Base-by-base conservation (phyloP, 1,284 basidiomycete species). In the Cryptococcus floricola region DNA sequence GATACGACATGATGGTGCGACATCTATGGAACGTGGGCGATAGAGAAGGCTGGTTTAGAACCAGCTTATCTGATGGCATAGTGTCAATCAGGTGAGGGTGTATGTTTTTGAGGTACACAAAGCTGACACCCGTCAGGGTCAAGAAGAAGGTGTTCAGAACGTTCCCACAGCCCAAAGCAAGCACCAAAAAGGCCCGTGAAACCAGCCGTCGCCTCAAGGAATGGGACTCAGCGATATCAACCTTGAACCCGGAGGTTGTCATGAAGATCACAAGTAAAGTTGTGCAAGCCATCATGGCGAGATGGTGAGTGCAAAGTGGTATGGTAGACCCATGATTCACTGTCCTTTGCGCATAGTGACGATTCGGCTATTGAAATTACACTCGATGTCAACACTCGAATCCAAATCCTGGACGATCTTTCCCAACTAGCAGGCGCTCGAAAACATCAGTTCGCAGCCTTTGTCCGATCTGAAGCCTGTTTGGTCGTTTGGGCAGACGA, bases 231-330 rank as follows among this genome's bases (percentile, higher is more conserved):
- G 87, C 87, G 7, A 80, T 91, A 10, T 80, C 83, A 8, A 75
- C 78, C 31, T 79, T 91, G 52, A 91, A 91, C 66, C 87, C 87
- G 14, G 84, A 88, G 48, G 86, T 89, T 44, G 88, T 88, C 4
- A 85, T 90, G 67, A 89, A 89, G 75, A 78, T 88, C 45, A 83
- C 87, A 39, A 87, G 84, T 63, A 87, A 87, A 37, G 86, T 88
- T n/a, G 85, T 89, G 18, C 85, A 89, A 66, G 87, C 87, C 39
- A 87, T 88, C 39, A 80, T 88, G 60, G 75, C 81, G 25, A 82
- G 81, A 31, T 81, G 86, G 85, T 89, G 70, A 59, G 87, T 81
- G 14, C 19, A 42, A 42, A 8, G 16, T 16, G 41, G 19, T 23
- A 16, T 42, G 14, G 14, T 16, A 7, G 31, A 3, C 25, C 12